These are phyloP conservation scores for Pilasporangium apinafurcum DNA, from an alignment of 352 stramenopile genomes.

Conservation along the genomic window DNA sequence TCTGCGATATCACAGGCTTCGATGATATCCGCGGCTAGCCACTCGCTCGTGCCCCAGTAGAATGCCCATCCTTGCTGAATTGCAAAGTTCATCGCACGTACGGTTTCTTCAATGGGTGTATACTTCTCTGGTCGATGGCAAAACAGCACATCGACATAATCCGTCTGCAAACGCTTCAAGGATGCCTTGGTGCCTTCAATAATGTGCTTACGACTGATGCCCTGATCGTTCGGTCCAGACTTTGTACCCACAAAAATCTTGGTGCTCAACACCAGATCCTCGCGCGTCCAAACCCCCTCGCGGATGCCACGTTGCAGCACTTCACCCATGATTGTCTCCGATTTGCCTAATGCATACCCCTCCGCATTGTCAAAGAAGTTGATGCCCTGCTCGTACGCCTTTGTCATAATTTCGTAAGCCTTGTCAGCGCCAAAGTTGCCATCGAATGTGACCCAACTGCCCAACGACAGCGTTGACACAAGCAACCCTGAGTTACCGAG, in stretches of 20 bases:
- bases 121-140: constrained; percentile 24
- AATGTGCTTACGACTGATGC: constrained; percentile 37
- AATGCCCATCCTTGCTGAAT: constrained; percentile 27
- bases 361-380: constrained; percentile 57
- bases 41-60: constrained; percentile 48
- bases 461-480: constrained; percentile 29
- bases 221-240: constrained; percentile 12
- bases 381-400: constrained; percentile 30
- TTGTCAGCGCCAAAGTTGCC: constrained; percentile 7
- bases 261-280: constrained; percentile 50
- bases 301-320: constrained; percentile 14
- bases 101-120: constrained; percentile 27
- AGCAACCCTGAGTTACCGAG: constrained; percentile 23
- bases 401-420: constrained; percentile 23
- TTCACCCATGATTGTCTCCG: constrained; percentile 25
- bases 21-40: constrained; percentile 36
- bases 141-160: constrained; percentile 50
- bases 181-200: constrained; percentile 33
- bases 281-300: constrained; percentile 13
- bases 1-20: constrained; percentile 35
- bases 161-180: constrained; percentile 25
- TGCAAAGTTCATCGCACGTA: constrained; percentile 42
- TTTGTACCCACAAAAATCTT: constrained; percentile 47
- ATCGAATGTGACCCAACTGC: constrained; percentile 18
- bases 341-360: constrained; percentile 18